Evolutionary conservation across 2,329 filamentous ascomycete species (phyloP).

Genomic region (Pseudopyricularia cyperi): DNA sequence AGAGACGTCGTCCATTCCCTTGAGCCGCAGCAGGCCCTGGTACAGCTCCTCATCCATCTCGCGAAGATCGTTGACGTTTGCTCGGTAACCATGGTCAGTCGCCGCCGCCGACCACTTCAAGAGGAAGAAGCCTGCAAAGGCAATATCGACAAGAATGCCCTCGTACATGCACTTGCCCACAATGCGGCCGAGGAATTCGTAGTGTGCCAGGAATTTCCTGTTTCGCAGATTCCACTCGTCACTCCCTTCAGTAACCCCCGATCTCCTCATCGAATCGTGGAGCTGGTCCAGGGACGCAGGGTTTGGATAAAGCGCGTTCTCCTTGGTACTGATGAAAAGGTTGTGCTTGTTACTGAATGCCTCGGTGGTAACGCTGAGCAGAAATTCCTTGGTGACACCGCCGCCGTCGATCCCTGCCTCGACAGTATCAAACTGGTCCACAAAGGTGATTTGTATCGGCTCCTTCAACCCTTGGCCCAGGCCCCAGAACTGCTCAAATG

Average conservation of each 20-base stretch:
- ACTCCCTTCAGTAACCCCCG: slow-evolving; percentile 37
- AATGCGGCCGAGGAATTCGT: slow-evolving; percentile 84
- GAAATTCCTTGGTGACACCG: slow-evolving; percentile 93
- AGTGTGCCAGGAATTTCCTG: slow-evolving; percentile 53
- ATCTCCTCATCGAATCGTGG: slow-evolving; percentile 40
- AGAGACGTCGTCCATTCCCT: slow-evolving; percentile 72
- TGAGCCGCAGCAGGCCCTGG: slow-evolving; percentile 68
- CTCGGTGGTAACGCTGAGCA: slow-evolving; percentile 77
- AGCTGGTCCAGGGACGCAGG: slow-evolving; percentile 62
- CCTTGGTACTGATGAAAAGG: slow-evolving; percentile 73
- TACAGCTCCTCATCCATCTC: slow-evolving; percentile 88
- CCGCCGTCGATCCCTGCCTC: slow-evolving; percentile 96
- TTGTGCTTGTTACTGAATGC: slow-evolving; percentile 51
- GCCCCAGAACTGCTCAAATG: slow-evolving; percentile 68
- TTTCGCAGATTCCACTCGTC: slow-evolving; percentile 44
- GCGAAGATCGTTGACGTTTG: slow-evolving; percentile 87
- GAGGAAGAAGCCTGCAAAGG: slow-evolving; percentile 90
- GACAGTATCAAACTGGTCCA: slow-evolving; percentile 73
- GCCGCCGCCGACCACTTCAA: slow-evolving; percentile 81
- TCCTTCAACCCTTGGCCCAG: slow-evolving; percentile 80
- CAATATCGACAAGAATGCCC: slow-evolving; percentile 84
- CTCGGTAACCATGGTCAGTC: slow-evolving; percentile 54
- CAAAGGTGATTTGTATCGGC: slow-evolving; percentile 90
- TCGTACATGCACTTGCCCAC: slow-evolving; percentile 97
- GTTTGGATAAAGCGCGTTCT: slow-evolving; percentile 82